phyloP scores from a whole-genome alignment of 805 yeast species.

The Nakazawaea ernobii region DNA sequence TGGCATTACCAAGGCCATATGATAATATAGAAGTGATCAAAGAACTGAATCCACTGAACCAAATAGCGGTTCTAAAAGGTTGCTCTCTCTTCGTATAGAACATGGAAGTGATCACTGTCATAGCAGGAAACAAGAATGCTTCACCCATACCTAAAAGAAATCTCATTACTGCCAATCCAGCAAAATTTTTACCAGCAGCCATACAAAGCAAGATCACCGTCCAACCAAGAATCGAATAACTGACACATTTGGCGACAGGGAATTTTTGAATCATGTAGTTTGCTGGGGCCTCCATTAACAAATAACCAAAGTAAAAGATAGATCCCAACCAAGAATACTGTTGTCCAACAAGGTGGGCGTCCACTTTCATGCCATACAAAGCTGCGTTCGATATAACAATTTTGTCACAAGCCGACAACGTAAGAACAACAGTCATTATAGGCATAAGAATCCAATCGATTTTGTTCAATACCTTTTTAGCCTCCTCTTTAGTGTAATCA shows the following conservation, averaged over 20 bases:
- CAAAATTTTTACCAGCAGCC: conserved; percentile 35
- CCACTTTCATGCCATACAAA: conserved; percentile 40
- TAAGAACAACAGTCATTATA: conserved; percentile 15
- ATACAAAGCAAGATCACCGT: conserved; percentile 35
- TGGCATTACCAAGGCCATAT: conserved; percentile 24
- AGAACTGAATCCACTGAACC: conserved; percentile 37
- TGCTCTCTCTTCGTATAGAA: conserved; percentile 46
- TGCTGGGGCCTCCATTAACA: conserved; percentile 36
- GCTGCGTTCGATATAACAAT: conserved; percentile 22
- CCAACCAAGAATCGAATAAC: conserved; percentile 34
- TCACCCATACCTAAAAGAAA: conserved; percentile 47
- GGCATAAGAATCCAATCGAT: conserved; percentile 18
- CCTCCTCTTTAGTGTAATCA: conserved; percentile 15
- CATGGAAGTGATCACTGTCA: conserved; percentile 44
- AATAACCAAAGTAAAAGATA: conserved; percentile 43
- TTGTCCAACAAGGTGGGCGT: conserved; percentile 37
- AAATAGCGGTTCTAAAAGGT: conserved; percentile 35
- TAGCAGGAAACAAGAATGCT: conserved; percentile 48
- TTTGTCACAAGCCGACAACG: conserved; percentile 19
- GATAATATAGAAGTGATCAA: conserved; percentile 20
- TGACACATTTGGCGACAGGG: conserved; percentile 32
- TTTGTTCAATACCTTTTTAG: conserved; percentile 14
- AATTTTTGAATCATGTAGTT: conserved; percentile 34
- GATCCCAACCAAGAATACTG: conserved; percentile 46
- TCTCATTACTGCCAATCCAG: conserved; percentile 37